Conservation (phyloP, 2,329 filamentous ascomycete genomes). For the Phoma sp. region DNA sequence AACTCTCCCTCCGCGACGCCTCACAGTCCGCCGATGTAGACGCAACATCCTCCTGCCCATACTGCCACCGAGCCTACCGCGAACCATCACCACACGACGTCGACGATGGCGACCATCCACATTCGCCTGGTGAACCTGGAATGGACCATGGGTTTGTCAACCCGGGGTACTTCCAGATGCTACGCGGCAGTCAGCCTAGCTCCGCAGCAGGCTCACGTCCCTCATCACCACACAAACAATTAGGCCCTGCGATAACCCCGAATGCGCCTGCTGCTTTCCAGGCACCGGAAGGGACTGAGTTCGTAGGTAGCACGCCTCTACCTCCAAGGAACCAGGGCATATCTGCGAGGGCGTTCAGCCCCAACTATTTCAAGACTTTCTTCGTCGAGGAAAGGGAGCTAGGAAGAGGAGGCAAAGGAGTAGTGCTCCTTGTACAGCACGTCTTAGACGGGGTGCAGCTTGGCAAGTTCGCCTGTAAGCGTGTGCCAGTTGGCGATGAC, state of each 20-base stretch:
- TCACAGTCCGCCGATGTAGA: slow-evolving; percentile 61
- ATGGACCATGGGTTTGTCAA: slow-evolving; percentile 75
- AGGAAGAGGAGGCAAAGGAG: slow-evolving; percentile 89
- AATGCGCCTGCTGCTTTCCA: slow-evolving; percentile 33
- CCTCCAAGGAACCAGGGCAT: slow-evolving; percentile 68
- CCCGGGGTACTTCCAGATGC: slow-evolving; percentile 94
- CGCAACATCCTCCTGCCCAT: slow-evolving; percentile 79
- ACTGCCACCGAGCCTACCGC: slow-evolving; percentile 77
- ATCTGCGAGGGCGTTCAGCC: slow-evolving; percentile 84
- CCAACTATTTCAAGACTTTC: slow-evolving; percentile 90
- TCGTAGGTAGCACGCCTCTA: slow-evolving; percentile 54
- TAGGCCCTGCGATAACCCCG: slow-evolving; percentile 40
- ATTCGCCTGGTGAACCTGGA: slow-evolving; percentile 40
- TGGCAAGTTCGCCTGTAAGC: slow-evolving; percentile 94
- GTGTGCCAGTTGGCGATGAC: slow-evolving; percentile 91
- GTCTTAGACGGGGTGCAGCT: slow-evolving; percentile 87
- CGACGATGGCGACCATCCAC: slow-evolving; percentile 42
- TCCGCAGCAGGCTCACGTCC: slow-evolving; percentile 57
- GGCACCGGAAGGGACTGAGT: slow-evolving; percentile 59
- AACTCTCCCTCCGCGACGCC: slow-evolving; percentile 78
- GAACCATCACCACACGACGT: slow-evolving; percentile 50
- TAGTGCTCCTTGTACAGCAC: slow-evolving; percentile 92
- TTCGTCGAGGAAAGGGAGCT: slow-evolving; percentile 89
- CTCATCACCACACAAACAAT: slow-evolving; percentile 58
- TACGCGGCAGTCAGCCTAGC: slow-evolving; percentile 66